These are phyloP conservation scores for Carex parvula DNA, from an alignment of 176 grass and related monocot genomes.

Conservation along the genomic window DNA sequence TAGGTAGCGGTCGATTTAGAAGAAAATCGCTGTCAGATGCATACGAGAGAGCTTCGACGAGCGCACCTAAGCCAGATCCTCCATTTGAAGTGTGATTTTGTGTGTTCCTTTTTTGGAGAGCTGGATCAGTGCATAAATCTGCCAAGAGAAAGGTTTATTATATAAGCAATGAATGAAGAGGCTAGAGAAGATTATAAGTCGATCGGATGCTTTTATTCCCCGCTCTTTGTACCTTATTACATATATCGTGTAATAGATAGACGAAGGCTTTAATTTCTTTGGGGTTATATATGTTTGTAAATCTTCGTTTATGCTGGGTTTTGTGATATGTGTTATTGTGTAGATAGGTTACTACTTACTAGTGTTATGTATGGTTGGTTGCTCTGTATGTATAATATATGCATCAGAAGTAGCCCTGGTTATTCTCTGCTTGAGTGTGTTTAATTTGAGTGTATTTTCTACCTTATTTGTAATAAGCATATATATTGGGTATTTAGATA, in stretches of 20 bases:
- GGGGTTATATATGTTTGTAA: not conserved
- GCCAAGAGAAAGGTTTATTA: not conserved
- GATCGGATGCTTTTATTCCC: not conserved
- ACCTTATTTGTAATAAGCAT: not conserved
- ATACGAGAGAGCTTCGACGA: slow-evolving; percentile 50
- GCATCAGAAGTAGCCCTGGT: not conserved
- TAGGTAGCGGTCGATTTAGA: slow-evolving; percentile 66
- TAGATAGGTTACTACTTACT: not conserved
- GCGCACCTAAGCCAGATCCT: slow-evolving; percentile 40
- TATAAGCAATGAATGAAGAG: slow-evolving; percentile 1
- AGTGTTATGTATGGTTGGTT: not conserved
- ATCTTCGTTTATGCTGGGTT: not conserved
- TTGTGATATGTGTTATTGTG: slow-evolving; percentile 12
- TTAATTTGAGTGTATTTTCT: not conserved
- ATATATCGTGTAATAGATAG: not conserved
- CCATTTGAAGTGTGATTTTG: slow-evolving; percentile 59
- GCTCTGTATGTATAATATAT: not conserved
- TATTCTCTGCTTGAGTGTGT: not conserved
- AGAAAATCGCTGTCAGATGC: slow-evolving; percentile 86
- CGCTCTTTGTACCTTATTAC: slow-evolving; percentile 19
- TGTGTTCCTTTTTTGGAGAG: slow-evolving; percentile 34
- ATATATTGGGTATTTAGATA: not conserved
- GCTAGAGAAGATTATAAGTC: not conserved
- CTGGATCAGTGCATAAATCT: slow-evolving; percentile 24
- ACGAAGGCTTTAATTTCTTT: not conserved